Evolutionary conservation across 169 alveolate genomes (phyloP).

Genomic region (Plasmodium gallinaceum): DNA sequence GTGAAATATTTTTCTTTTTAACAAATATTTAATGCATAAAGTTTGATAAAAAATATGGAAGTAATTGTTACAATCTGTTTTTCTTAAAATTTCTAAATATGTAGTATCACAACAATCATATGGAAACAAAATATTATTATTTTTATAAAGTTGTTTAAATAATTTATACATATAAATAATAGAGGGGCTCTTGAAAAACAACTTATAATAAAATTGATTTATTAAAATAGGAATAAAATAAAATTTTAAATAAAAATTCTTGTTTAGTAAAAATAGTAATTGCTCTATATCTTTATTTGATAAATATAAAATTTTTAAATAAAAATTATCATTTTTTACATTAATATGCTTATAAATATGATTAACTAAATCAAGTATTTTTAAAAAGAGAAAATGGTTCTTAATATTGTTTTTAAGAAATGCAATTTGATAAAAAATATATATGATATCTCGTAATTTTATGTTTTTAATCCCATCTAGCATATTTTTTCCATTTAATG

Average conservation of each 20-base stretch:
- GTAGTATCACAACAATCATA: background rate
- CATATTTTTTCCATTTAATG: background rate
- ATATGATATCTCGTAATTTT: constrained; percentile 51
- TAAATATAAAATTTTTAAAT: constrained; percentile 12
- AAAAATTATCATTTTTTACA: background rate
- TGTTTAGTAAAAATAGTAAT: constrained; percentile 31
- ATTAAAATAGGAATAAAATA: constrained; percentile 41
- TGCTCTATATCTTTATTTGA: constrained; percentile 68
- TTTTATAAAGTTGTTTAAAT: constrained; percentile 18
- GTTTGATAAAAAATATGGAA: constrained; percentile 56
- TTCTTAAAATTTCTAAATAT: constrained; percentile 23
- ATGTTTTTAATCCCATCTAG: constrained; percentile 19
- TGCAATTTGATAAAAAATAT: constrained; percentile 46
- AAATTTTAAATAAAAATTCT: constrained; percentile 21
- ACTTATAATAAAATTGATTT: constrained; percentile 36
- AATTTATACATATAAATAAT: constrained; percentile 36
- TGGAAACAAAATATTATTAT: constrained; percentile 25
- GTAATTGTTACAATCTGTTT: constrained; percentile 17
- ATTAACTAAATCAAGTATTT: constrained; percentile 27
- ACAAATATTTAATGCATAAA: constrained; percentile 55
- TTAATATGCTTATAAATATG: constrained; percentile 3
- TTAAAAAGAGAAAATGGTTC: constrained; percentile 36
- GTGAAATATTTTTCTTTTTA: constrained; percentile 14
- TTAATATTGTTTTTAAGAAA: constrained; percentile 17
- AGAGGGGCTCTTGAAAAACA: background rate